Percentiles rank a stretch among this genome's conserved stretches.
These are phyloP conservation scores for Puccinia coronata DNA, from an alignment of 1,284 basidiomycete genomes.

Conservation along the genomic window DNA sequence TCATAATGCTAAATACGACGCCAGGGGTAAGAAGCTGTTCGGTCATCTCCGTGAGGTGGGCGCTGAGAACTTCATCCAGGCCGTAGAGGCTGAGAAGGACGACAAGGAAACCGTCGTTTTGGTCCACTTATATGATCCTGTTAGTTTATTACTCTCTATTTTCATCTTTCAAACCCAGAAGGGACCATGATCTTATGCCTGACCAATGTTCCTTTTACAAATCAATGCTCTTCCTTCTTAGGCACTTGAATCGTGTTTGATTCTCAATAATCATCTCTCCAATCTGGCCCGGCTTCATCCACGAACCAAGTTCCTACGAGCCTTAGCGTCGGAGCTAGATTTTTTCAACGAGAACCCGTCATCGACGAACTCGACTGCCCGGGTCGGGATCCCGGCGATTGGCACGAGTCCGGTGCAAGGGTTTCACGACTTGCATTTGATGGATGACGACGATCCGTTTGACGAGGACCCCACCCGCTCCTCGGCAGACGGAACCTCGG, in stretches of 20 bases:
- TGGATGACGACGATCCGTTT: slow-evolving; percentile 22
- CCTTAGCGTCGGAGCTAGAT: slow-evolving; percentile 72
- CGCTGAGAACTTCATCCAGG: slow-evolving; percentile 69
- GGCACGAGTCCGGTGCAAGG: background rate
- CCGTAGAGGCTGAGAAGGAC: slow-evolving; percentile 65
- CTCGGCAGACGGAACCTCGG: background rate
- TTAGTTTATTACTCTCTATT: slow-evolving; percentile 60
- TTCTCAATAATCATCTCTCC: slow-evolving; percentile 70
- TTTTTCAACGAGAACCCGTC: slow-evolving; percentile 66
- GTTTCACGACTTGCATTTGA: slow-evolving; percentile 1
- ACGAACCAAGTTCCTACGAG: slow-evolving; percentile 75
- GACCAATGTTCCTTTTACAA: slow-evolving; percentile 7
- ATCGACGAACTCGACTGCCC: slow-evolving; percentile 56
- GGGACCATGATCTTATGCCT: background rate
- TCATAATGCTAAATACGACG: slow-evolving; percentile 24
- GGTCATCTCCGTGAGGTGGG: slow-evolving; percentile 81
- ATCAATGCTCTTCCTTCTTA: slow-evolving; percentile 28
- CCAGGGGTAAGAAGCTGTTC: slow-evolving; percentile 65
- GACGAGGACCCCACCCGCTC: background rate
- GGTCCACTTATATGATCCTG: slow-evolving; percentile 78
- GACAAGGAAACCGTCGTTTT: slow-evolving; percentile 72
- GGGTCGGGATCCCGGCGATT: slow-evolving; percentile 58
- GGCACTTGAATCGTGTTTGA: slow-evolving; percentile 63
- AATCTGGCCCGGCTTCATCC: slow-evolving; percentile 70
- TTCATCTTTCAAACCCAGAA: slow-evolving; percentile 11